Evolutionary conservation across 75 land plant genomes (phyloP).

Genomic region (Cunninghamia lanceolata): DNA sequence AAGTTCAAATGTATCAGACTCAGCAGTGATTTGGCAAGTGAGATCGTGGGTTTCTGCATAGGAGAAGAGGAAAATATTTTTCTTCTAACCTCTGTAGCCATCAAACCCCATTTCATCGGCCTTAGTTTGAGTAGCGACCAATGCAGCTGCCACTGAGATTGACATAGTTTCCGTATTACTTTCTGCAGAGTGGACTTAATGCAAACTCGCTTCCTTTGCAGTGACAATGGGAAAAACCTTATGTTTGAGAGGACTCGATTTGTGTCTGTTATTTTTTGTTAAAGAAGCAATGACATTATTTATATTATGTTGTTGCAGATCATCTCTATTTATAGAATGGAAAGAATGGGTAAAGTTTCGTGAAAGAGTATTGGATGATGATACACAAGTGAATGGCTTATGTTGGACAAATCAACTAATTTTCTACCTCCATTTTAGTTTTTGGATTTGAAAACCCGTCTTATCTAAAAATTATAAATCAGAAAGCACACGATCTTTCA

Average conservation of each 20-base stretch:
- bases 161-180: neutral
- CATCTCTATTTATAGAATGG: neutral
- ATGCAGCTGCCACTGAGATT: neutral
- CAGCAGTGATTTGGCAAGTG: too few species aligned
- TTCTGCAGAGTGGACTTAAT: neutral
- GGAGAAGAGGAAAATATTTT: too few species aligned
- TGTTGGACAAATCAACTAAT: neutral
- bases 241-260: neutral
- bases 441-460: neutral
- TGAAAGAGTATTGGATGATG: neutral
- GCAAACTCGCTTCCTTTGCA: neutral
- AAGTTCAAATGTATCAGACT: too few species aligned
- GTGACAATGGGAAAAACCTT: neutral
- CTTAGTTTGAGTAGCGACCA: neutral
- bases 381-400: neutral
- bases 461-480: too few species aligned
- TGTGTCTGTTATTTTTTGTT: neutral
- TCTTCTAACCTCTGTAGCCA: slow-evolving; percentile 1
- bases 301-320: neutral
- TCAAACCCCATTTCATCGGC: slow-evolving; percentile 16
- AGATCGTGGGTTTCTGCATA: too few species aligned
- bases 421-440: neutral
- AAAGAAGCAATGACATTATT: neutral
- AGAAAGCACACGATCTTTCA: too few species aligned
- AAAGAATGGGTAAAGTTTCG: neutral